Evolutionary conservation across 2,329 filamentous ascomycete species (phyloP), one percentile per base, ranked within the genome.

Genomic region (Sarocladiaceae sp.): DNA sequence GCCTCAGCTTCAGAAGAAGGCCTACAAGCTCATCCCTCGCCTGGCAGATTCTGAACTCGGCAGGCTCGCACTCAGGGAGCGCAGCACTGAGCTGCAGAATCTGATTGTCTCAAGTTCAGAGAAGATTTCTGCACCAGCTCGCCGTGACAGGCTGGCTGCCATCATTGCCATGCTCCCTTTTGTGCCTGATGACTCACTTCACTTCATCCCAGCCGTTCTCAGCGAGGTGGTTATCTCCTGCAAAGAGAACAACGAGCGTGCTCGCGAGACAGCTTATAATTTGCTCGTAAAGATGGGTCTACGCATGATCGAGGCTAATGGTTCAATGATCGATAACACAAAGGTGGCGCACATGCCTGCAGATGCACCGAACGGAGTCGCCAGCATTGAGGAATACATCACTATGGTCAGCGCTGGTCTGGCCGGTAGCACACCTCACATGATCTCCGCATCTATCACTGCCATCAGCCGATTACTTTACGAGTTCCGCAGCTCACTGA

Each of bases 371-470:
- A 72, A 82, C 24, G 89, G 84, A 3, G 73, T 78, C 3, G 91
- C 93, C 16, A 90, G 78, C 33, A 78, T 98, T 29, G 91, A 97
- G 57, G 93, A 97, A 64, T 97, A 89, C 67, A 88, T 97, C 69
- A 96, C 91, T 45, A 98, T 98, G 93, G 86, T 97, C 23, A 95
- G 88, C 53, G 93, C 93, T 40, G 93, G 93, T 67, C 77, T 98
- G 44, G 93, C 91, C 2, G 91, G 90, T 46, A 85, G 83, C 55
- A 91, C 89, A 10, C 90, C 93, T 24, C 91, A 97, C 68, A 96
- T 97, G 89, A 90, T 97, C 50, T 95, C 88, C 6, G 93, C 93
- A 0, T 89, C 88, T n/a, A 90, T 98, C 60, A 97, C 89, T 1
- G 91, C 93, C 12, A 77, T 98, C 29, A 93, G 89, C 12, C 81